A percentile compares a stretch with the other conserved stretches of the same genome.
Evolutionary conservation across 106 monocot species (phyloP).

Genomic region (Apostasia shenzhenica): DNA sequence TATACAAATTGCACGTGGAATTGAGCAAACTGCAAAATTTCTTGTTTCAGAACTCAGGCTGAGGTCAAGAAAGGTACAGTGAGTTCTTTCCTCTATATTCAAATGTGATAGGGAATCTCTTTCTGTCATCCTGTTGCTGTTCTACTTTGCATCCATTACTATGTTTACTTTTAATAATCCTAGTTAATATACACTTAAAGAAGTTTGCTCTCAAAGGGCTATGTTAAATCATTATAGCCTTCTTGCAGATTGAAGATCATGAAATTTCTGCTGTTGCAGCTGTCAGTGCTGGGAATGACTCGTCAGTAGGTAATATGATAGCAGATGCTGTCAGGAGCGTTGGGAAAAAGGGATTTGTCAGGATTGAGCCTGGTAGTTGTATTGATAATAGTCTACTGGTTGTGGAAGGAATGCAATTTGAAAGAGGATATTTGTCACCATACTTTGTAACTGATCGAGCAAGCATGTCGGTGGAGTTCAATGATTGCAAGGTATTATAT

Average conservation of each 20-base stretch:
- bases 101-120: neutral
- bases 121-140: neutral
- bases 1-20: constrained; percentile 71
- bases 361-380: constrained; percentile 67
- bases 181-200: neutral
- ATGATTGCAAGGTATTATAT: constrained; percentile 51
- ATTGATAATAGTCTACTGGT: constrained; percentile 43
- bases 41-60: constrained; percentile 67
- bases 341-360: constrained; percentile 66
- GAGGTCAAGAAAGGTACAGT: constrained; percentile 68
- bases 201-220: neutral
- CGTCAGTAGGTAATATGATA: constrained; percentile 67
- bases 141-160: neutral
- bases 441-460: constrained; percentile 71
- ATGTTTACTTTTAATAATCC: neutral
- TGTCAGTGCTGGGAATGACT: constrained; percentile 79
- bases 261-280: constrained; percentile 88
- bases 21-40: constrained; percentile 62
- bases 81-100: neutral
- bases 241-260: constrained; percentile 66
- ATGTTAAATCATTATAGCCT: neutral
- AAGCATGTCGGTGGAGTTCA: constrained; percentile 63
- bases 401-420: constrained; percentile 92
- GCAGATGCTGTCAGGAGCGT: constrained; percentile 68
- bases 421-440: constrained; percentile 87